Percentiles rank a stretch among this genome's conserved stretches.
Evolutionary conservation across 352 stramenopile genomes (phyloP).

Genomic region (Globisporangium canariense): DNA sequence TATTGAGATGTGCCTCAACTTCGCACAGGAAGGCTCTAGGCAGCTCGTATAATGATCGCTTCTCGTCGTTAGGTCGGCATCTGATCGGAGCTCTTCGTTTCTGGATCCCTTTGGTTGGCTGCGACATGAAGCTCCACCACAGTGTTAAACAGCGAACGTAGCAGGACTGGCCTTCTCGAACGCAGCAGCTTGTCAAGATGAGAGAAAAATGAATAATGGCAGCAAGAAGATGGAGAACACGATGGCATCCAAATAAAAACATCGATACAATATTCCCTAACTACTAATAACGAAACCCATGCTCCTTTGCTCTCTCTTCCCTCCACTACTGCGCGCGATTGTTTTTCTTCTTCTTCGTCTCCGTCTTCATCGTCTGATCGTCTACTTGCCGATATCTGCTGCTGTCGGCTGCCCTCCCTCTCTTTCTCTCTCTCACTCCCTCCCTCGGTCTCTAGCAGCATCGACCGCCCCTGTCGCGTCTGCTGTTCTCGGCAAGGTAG

Average conservation of each 20-base stretch:
- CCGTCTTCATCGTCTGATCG: not conserved
- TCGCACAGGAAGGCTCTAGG: too few species aligned
- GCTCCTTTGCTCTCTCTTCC: not conserved
- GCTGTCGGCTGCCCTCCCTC: not conserved
- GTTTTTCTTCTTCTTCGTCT: not conserved
- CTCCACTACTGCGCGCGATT: not conserved
- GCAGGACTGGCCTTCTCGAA: not conserved
- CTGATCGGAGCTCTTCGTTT: not conserved
- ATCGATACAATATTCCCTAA: constrained; percentile 13
- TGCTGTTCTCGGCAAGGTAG: constrained; percentile 14
- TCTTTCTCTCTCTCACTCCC: not conserved
- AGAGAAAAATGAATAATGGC: not conserved
- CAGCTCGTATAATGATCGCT: too few species aligned
- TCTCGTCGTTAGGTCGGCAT: too few species aligned
- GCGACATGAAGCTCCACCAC: not conserved
- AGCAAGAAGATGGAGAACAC: not conserved
- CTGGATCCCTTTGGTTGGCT: not conserved
- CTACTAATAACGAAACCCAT: constrained; percentile 11
- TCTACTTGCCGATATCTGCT: not conserved
- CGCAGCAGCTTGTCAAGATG: not conserved
- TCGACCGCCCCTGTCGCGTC: constrained; percentile 1
- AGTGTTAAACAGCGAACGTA: not conserved
- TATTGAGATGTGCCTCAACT: too few species aligned
- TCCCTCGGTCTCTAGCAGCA: constrained; percentile 12
- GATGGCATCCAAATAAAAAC: constrained; percentile 4